Percentiles rank a stretch among this genome's conserved stretches.
These are phyloP conservation scores for Andrographis paniculata DNA, from an alignment of 305 asterid genomes.

Conservation along the genomic window DNA sequence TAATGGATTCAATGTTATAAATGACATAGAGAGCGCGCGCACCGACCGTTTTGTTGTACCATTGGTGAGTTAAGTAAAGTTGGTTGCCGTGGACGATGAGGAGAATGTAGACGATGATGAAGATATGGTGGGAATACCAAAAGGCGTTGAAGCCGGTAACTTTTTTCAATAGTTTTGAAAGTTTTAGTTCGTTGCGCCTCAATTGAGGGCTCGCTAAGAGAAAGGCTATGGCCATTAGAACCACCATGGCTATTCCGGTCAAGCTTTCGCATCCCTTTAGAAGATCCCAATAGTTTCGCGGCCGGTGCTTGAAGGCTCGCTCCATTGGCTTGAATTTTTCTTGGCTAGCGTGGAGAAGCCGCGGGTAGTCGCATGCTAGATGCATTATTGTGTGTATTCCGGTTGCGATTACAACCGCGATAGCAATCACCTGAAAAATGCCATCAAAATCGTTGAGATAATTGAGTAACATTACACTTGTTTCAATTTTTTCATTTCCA, in stretches of 20 bases:
- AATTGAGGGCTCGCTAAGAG: conserved; percentile 75
- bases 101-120: conserved; percentile 55
- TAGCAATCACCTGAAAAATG: conserved; percentile 49
- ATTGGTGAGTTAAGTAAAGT: conserved; percentile 59
- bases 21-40: neutral
- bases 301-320: conserved; percentile 50
- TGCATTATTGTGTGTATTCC: conserved; percentile 70
- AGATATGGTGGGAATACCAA: conserved; percentile 89
- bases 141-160: conserved; percentile 91
- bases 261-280: conserved; percentile 71
- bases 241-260: conserved; percentile 69
- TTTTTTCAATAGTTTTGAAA: conserved; percentile 59
- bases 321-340: conserved; percentile 49
- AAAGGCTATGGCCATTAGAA: conserved; percentile 76
- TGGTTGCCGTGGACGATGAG: conserved; percentile 75
- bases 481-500: no score
- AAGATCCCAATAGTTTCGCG: conserved; percentile 60
- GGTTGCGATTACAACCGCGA: conserved; percentile 53
- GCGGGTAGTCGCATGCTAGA: conserved; percentile 75
- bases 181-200: conserved; percentile 35
- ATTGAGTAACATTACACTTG: no score
- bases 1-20: neutral
- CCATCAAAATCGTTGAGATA: no score
- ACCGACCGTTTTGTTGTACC: conserved; percentile 82
- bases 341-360: conserved; percentile 41